A percentile compares a stretch with the other conserved stretches of the same genome.
phyloP scores from a whole-genome alignment of 2,329 filamentous ascomycete species.

The Fusarium sp. region DNA sequence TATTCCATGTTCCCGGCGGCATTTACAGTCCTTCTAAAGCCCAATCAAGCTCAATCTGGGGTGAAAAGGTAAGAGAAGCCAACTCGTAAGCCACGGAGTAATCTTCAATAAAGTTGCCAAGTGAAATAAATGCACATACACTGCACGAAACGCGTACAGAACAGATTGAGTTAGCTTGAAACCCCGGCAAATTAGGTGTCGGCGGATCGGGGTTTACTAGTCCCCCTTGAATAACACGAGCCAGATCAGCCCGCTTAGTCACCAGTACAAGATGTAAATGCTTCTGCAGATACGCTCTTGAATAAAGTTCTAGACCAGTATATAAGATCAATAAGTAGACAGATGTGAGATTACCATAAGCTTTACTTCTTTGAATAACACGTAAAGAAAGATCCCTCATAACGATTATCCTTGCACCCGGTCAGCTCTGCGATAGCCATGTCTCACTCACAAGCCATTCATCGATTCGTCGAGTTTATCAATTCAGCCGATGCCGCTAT shows the following conservation, averaged over 20 bases:
- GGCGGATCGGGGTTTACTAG: background rate
- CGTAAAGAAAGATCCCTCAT: accelerated
- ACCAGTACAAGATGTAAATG: background rate
- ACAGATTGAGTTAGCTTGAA: background rate
- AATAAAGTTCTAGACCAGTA: background rate
- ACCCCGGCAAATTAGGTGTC: background rate
- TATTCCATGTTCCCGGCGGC: background rate
- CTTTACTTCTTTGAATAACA: accelerated
- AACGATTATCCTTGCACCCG: background rate
- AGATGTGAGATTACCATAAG: background rate
- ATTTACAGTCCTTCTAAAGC: background rate
- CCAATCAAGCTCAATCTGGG: accelerated
- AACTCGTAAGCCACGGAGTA: background rate
- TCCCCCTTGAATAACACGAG: background rate
- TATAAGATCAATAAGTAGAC: background rate
- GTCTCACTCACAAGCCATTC: background rate
- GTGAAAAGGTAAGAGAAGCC: background rate
- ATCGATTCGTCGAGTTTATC: background rate
- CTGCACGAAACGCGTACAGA: background rate
- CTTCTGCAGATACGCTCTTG: accelerated
- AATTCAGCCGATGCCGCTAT: background rate
- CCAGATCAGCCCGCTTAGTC: background rate
- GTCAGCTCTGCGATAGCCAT: background rate
- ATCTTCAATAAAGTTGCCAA: accelerated
- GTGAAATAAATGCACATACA: accelerated